phyloP scores from a whole-genome alignment of 352 stramenopile genomes.

The Phytophthora sp. region DNA sequence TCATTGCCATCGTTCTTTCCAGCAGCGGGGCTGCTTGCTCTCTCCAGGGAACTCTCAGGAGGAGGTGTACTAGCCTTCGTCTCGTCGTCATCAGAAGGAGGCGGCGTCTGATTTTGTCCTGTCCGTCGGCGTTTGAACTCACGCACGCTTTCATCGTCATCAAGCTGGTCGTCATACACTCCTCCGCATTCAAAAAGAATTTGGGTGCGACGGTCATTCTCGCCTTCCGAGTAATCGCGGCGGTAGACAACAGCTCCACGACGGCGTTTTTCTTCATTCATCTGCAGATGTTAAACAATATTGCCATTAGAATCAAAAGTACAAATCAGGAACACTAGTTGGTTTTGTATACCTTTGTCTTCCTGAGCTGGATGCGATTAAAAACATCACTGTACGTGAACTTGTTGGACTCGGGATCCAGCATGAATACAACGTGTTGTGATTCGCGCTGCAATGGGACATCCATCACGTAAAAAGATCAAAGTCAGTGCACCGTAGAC shows the following conservation, averaged over 20 bases:
- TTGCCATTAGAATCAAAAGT: not conserved
- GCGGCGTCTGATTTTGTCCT: slow-evolving; percentile 28
- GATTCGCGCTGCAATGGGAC: slow-evolving; percentile 46
- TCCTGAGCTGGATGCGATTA: slow-evolving; percentile 81
- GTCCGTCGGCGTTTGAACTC: slow-evolving; percentile 67
- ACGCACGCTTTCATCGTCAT: slow-evolving; percentile 67
- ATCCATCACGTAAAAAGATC: slow-evolving; percentile 6
- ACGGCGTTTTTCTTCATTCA: slow-evolving; percentile 79
- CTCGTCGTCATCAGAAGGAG: slow-evolving; percentile 47
- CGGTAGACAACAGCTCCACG: slow-evolving; percentile 79
- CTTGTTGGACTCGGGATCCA: slow-evolving; percentile 74
- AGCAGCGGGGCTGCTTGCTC: slow-evolving; percentile 24
- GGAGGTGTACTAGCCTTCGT: slow-evolving; percentile 46
- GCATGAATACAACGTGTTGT: slow-evolving; percentile 81
- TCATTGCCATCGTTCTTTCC: slow-evolving; percentile 34
- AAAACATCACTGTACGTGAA: slow-evolving; percentile 83
- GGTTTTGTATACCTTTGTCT: slow-evolving; percentile 69
- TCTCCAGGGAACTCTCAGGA: slow-evolving; percentile 31
- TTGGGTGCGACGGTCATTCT: slow-evolving; percentile 63
- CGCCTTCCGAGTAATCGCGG: slow-evolving; percentile 73
- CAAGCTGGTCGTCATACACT: slow-evolving; percentile 69
- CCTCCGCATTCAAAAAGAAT: slow-evolving; percentile 69
- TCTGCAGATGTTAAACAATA: no score
- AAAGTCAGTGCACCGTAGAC: slow-evolving; percentile 6
- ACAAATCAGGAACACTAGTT: no score